Base-by-base conservation (phyloP, 2,329 filamentous ascomycete genomes). In the Achaetomium macrosporum region DNA sequence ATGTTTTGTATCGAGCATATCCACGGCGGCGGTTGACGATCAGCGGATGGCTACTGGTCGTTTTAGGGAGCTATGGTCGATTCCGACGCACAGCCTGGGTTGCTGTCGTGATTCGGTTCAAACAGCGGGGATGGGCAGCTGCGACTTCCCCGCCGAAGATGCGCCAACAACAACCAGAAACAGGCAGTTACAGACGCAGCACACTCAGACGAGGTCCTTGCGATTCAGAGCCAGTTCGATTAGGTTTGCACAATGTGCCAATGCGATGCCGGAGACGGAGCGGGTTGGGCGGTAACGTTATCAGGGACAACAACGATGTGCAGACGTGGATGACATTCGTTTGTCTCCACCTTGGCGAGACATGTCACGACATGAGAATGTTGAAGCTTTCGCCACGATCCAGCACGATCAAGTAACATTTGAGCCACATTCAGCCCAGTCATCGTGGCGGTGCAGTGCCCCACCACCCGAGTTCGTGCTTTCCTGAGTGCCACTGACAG, bases 1-100 rank as follows among this genome's bases (percentile, higher is more conserved):
- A 69, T 69, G 72, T 69, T 71, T 71, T 71, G 75, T 73, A 69
- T 71, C 71, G 69, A 75, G 78, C 83, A 87, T 87, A 73, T 83
- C 82, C 69, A 69, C 65, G 60, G 45, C 45, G 39, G 35, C 39
- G 33, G 37, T 20, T 30, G 31, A n/a, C 17, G 9, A 30, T 40
- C 46, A 44, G 45, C 39, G 11, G 16, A 36, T 39, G 29, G 19
- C 15, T 19, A 12, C n/a, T 12, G n/a, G 19, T 15, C 20, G 36
- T 17, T 31, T 12, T 47, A 3, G 19, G 19, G 29, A 5, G 17
- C 19, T 19, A 15, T 3, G 20, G 31, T 37, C 13, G 7, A 19
- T 20, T 15, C 19, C 30, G 45, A 46, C 25, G 41, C 25, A 43
- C 29, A 41, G 29, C 20, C 19, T 48, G 39, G 40, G 25, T 30